A percentile compares a stretch with the other conserved stretches of the same genome.
phyloP scores from a whole-genome alignment of 192 early-diverging fungal genomes.

The Coemansia sp. region DNA sequence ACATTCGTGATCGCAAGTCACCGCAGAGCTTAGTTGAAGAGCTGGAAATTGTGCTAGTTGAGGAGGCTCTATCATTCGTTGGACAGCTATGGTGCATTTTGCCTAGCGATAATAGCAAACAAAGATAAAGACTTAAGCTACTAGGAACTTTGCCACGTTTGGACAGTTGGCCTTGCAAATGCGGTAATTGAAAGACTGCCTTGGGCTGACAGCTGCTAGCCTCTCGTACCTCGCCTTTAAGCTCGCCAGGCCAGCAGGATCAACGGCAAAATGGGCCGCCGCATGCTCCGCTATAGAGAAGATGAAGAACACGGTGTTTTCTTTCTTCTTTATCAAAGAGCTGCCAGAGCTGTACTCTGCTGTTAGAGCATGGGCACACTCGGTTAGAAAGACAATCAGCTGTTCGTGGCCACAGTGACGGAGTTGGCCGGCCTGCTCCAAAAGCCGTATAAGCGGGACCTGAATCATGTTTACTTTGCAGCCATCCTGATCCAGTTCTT shows the following conservation, averaged over 20 bases:
- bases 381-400: slow-evolving; percentile 19
- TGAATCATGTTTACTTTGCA: background rate
- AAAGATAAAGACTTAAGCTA: background rate
- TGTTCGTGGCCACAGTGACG: slow-evolving; percentile 38
- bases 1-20: slow-evolving; percentile 63
- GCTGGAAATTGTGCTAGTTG: slow-evolving; percentile 78
- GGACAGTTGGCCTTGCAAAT: slow-evolving; percentile 30
- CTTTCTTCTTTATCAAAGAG: slow-evolving; percentile 14
- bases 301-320: slow-evolving; percentile 28
- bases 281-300: slow-evolving; percentile 30
- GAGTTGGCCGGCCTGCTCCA: slow-evolving; percentile 18
- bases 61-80: slow-evolving; percentile 85
- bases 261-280: slow-evolving; percentile 30
- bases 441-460: slow-evolving; percentile 17
- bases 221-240: slow-evolving; percentile 18
- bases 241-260: background rate
- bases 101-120: background rate
- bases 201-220: slow-evolving; percentile 22
- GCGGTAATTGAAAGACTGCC: slow-evolving; percentile 41
- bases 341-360: slow-evolving; percentile 13
- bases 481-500: slow-evolving; percentile 4
- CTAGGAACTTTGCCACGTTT: slow-evolving; percentile 20
- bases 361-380: slow-evolving; percentile 11
- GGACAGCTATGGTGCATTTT: slow-evolving; percentile 76
- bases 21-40: slow-evolving; percentile 72